These are phyloP conservation scores for Limnanthes douglasii DNA, from an alignment of 345 rosid species.

Conservation along the genomic window DNA sequence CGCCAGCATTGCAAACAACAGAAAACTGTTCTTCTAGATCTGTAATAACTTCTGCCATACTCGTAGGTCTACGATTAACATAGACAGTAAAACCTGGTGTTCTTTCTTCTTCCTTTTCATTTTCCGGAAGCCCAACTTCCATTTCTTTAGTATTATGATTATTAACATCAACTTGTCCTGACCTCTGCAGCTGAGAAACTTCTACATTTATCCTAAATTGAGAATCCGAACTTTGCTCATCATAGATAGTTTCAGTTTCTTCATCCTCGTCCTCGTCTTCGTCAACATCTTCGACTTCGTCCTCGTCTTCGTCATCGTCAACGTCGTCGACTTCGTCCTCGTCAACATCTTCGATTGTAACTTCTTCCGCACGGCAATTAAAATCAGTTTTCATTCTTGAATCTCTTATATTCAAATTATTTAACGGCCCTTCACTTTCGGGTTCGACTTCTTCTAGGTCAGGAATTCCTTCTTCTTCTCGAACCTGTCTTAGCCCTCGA, in stretches of 20 bases:
- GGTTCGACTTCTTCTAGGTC: constrained; percentile 77
- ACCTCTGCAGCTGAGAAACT: constrained; percentile 27
- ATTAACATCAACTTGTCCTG: constrained; percentile 27
- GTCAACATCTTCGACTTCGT: constrained; percentile 29
- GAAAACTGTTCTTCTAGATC: constrained; percentile 81
- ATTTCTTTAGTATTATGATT: constrained; percentile 36
- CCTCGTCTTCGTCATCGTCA: constrained; percentile 19
- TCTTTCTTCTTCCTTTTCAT: constrained; percentile 28
- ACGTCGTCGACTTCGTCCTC: constrained; percentile 27
- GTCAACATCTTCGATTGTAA: constrained; percentile 54
- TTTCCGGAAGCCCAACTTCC: constrained; percentile 19
- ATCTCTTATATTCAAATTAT: constrained; percentile 12
- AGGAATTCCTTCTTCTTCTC: constrained; percentile 97
- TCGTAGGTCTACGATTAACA: constrained; percentile 83
- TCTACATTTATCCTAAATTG: constrained; percentile 29
- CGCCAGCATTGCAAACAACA: constrained; percentile 48
- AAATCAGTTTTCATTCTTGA: constrained; percentile 17
- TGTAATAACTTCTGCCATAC: constrained; percentile 85
- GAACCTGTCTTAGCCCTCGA: constrained; percentile 69
- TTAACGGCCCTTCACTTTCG: constrained; percentile 36
- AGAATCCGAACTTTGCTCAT: constrained; percentile 21
- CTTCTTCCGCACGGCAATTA: constrained; percentile 39
- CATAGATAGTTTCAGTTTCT: constrained; percentile 20
- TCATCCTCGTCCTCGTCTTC: constrained; percentile 27
- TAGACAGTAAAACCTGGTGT: constrained; percentile 80